phyloP scores from a whole-genome alignment of 331 rosid species.

The Cydonia oblonga region DNA sequence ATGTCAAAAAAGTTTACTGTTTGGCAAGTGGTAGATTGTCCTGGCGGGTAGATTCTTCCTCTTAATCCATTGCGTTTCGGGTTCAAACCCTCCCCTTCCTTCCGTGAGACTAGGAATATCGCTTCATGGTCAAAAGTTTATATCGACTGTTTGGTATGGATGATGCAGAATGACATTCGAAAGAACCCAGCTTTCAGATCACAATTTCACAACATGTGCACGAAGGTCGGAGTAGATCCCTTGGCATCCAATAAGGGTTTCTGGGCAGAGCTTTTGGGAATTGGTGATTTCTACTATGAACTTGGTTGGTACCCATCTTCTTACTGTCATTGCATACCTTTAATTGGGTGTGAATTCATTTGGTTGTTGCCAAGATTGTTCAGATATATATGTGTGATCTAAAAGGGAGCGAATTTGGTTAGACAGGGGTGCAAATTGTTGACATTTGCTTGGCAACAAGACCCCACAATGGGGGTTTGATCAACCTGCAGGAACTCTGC shows the following conservation, averaged over 20 bases:
- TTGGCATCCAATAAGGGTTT: slow-evolving; percentile 93
- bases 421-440: slow-evolving; percentile 89
- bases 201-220: slow-evolving; percentile 95
- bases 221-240: slow-evolving; percentile 96
- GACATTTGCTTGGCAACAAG: slow-evolving; percentile 90
- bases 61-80: background rate
- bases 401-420: slow-evolving; percentile 30
- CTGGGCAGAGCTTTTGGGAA: slow-evolving; percentile 98
- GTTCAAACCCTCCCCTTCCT: background rate
- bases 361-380: background rate
- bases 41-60: background rate
- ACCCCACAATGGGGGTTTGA: slow-evolving; percentile 84
- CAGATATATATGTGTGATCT: background rate
- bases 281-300: slow-evolving; percentile 94
- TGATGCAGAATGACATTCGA: slow-evolving; percentile 74
- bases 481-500: slow-evolving; percentile 82
- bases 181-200: slow-evolving; percentile 97
- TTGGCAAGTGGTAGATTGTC: background rate
- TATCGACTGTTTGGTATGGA: background rate
- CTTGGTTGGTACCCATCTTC: slow-evolving; percentile 58
- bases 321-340: background rate
- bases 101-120: background rate
- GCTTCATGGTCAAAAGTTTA: background rate
- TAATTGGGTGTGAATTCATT: background rate
- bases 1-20: background rate